A percentile compares a stretch with the other conserved stretches of the same genome.
phyloP scores from a whole-genome alignment of 2,329 filamentous ascomycete species.

The Nemania sp. region DNA sequence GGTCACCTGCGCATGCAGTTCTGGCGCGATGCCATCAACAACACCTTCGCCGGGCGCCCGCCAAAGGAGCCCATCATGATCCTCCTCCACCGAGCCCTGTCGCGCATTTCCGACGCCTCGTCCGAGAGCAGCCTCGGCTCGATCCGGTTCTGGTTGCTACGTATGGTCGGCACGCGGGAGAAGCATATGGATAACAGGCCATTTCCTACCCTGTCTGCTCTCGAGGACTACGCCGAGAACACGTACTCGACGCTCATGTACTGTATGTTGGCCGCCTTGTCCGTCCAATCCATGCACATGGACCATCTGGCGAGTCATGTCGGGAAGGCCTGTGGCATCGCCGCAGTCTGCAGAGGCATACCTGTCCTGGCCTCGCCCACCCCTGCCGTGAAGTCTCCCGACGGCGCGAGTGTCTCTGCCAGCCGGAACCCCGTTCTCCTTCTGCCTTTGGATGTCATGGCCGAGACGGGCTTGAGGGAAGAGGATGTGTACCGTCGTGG shows the following conservation, averaged over 20 bases:
- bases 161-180: conserved; percentile 80
- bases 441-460: conserved; percentile 88
- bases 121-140: conserved; percentile 50
- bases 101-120: conserved; percentile 56
- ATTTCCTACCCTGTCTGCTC: conserved; percentile 70
- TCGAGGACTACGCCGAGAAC: conserved; percentile 91
- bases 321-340: conserved; percentile 90
- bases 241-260: conserved; percentile 95
- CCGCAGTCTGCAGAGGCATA: conserved; percentile 82
- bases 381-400: conserved; percentile 51
- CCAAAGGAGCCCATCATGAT: conserved; percentile 92
- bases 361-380: conserved; percentile 84
- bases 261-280: conserved; percentile 77
- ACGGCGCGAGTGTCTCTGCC: conserved; percentile 44
- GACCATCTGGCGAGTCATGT: conserved; percentile 96
- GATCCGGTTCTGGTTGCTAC: conserved; percentile 73
- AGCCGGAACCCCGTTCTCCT: conserved; percentile 62
- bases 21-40: conserved; percentile 84
- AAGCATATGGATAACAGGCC: conserved; percentile 83
- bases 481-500: conserved; percentile 88
- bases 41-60: conserved; percentile 75
- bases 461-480: conserved; percentile 76
- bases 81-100: conserved; percentile 74
- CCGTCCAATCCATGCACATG: conserved; percentile 78
- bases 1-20: conserved; percentile 91